Evolutionary conservation across 164 flowering plant species (phyloP).

Genomic region (Vitis amurensis): DNA sequence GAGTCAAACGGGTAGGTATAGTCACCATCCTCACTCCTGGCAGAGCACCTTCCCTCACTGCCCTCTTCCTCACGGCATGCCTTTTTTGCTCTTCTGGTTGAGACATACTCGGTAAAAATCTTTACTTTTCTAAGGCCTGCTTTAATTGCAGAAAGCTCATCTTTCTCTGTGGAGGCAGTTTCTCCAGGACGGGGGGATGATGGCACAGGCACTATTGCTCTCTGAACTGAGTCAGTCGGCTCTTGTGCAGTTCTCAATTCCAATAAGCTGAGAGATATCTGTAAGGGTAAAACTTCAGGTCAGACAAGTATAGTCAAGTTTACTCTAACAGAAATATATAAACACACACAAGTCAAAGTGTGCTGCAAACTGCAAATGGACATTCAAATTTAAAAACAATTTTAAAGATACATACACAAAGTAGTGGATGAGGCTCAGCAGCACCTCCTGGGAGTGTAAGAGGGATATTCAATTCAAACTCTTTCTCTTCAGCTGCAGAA

Average conservation of each 20-base stretch:
- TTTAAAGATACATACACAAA: constrained; percentile 54
- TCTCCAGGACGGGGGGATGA: constrained; percentile 51
- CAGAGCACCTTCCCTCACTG: constrained; percentile 73
- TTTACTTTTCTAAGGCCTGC: constrained; percentile 93
- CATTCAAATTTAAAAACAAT: not conserved
- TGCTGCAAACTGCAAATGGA: too few species aligned
- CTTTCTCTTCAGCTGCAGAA: constrained; percentile 50
- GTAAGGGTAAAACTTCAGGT: constrained; percentile 15
- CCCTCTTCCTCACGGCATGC: constrained; percentile 76
- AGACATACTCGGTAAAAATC: constrained; percentile 77
- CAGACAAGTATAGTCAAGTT: constrained; percentile 3
- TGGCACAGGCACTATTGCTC: constrained; percentile 50
- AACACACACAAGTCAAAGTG: too few species aligned
- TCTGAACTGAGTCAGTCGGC: constrained; percentile 44
- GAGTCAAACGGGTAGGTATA: constrained; percentile 74
- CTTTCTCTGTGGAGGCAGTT: constrained; percentile 55
- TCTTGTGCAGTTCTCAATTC: constrained; percentile 69
- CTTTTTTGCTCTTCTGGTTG: constrained; percentile 74
- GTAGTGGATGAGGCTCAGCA: constrained; percentile 51
- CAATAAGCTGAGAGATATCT: constrained; percentile 61
- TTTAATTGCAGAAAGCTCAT: constrained; percentile 92
- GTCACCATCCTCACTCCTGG: constrained; percentile 78
- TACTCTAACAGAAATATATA: too few species aligned
- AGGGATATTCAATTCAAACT: constrained; percentile 62
- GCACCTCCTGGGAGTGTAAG: constrained; percentile 33